Conservation (phyloP, 768 basidiomycete species). For the Boletus sensibilis region DNA sequence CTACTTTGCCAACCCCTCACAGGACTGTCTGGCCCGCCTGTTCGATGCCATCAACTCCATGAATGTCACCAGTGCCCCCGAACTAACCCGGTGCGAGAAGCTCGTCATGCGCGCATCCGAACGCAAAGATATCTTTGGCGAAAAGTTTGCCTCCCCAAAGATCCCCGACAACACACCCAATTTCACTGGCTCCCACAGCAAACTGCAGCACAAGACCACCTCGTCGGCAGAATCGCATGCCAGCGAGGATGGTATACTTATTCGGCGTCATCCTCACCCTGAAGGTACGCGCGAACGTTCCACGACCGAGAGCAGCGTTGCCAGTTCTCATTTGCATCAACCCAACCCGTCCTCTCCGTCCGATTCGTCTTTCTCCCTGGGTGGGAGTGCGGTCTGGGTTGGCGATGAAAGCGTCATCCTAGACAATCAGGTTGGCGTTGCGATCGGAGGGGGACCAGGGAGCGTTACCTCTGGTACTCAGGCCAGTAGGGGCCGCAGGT, state of each 20-base stretch:
- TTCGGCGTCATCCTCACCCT: conserved; percentile 30
- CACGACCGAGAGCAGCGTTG: conserved; percentile 40
- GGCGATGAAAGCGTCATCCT: conserved; percentile 66
- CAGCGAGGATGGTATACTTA: conserved; percentile 66
- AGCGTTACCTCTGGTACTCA: conserved; percentile 46
- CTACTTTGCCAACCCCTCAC: conserved; percentile 86
- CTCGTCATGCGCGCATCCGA: conserved; percentile 88
- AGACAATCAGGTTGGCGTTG: conserved; percentile 39
- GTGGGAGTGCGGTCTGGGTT: conserved; percentile 83
- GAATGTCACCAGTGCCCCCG: conserved; percentile 77
- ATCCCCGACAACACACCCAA: conserved; percentile 14
- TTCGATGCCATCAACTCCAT: conserved; percentile 94
- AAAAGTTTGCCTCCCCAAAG: conserved; percentile 58
- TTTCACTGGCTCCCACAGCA: conserved; percentile 14
- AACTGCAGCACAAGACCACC: conserved; percentile 45
- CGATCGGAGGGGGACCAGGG: conserved; percentile 46
- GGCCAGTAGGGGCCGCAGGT: conserved; percentile 52
- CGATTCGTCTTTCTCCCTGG: conserved; percentile 73
- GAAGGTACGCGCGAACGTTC: conserved; percentile 40
- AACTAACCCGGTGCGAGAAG: conserved; percentile 78
- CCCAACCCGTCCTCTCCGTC: conserved; percentile 54
- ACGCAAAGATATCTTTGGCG: conserved; percentile 87
- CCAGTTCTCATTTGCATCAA: conserved; percentile 30
- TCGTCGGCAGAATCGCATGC: conserved; percentile 62
- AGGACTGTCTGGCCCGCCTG: conserved; percentile 84